These are phyloP conservation scores for Paratinospora sagittata DNA, from an alignment of 164 flowering plant genomes.

Conservation along the genomic window DNA sequence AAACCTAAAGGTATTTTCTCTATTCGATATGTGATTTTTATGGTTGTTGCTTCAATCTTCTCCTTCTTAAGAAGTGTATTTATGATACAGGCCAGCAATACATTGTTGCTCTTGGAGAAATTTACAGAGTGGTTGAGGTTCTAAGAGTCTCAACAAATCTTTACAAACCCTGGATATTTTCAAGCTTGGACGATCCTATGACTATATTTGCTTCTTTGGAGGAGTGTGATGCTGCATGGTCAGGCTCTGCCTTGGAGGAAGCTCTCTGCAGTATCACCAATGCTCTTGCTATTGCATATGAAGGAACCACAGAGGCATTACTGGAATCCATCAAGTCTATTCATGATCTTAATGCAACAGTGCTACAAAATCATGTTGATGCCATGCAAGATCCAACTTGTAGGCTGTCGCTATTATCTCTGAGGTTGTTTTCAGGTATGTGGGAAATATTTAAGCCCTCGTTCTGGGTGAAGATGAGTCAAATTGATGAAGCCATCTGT, in stretches of 20 bases:
- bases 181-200: conserved; percentile 21
- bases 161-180: conserved; percentile 73
- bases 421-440: conserved; percentile 50
- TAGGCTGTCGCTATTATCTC: conserved; percentile 45
- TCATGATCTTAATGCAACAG: conserved; percentile 36
- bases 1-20: conserved; percentile 47
- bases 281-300: conserved; percentile 19
- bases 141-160: conserved; percentile 49
- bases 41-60: not conserved
- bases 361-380: conserved; percentile 32
- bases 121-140: conserved; percentile 57
- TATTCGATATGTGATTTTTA: not conserved
- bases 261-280: conserved; percentile 41
- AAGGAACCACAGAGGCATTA: conserved; percentile 26
- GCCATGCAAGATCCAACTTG: conserved; percentile 37
- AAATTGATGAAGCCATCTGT: not conserved
- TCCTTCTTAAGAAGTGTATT: not conserved
- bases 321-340: conserved; percentile 48
- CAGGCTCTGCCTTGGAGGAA: conserved; percentile 59
- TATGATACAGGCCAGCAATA: conserved; percentile 49
- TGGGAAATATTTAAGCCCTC: not conserved
- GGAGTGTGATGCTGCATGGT: conserved; percentile 65
- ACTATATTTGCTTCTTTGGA: conserved; percentile 32
- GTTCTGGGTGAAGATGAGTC: not conserved
- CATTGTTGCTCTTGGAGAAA: conserved; percentile 67